Base-by-base conservation (phyloP, 2,329 filamentous ascomycete species). In the Ceratocystis cacaofunesta region DNA sequence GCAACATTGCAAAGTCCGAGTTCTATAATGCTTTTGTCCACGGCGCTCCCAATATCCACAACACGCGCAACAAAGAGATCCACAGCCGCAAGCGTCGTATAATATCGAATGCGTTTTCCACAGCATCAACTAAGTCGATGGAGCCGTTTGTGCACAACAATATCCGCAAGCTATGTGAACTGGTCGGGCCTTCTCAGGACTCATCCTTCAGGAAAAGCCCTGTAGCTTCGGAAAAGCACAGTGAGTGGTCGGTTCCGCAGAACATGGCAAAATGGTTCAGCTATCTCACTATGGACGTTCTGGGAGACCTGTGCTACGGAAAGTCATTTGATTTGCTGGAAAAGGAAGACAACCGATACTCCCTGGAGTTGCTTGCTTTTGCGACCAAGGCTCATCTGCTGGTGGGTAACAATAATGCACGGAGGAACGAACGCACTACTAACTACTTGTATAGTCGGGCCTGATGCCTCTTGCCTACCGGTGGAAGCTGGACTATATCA, bases 1-100 rank as follows among this genome's bases (percentile, higher is more conserved):
- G 43, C 12, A 85, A 85, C 68, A 82, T 86, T 36, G 77, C 80
- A 74, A 89, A 90, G 75, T 80, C 85, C 50, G 80, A 85, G 69
- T 89, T 89, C 76, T 90, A 90, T 76, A 82, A 87, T 69, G 85
- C 85, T 50, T 89, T 89, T 72, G 84, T 85, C 1, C 85, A 87
- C 66, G 86, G 86, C 17, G 82, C 84, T 1, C 82, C 85, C 70
- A 89, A 89, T 75, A 89, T 87, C 1, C 86, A 89, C 76, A 89
- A 87, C 75, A 80, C 79, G 1, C 86, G 88, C 63, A 84, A 89
- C 72, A 88, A 87, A 75, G 75, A 78, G 0, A 76, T 83, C 52
- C 87, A 90, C 72, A 85, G 85, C 36, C 83, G 86, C 64, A 89
- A 90, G 78, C 78, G 87, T 48, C 80, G 86, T 30, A 85, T 89